Evolutionary conservation across 805 yeast genomes (phyloP).

Genomic region (Middelhovenomyces tepae): DNA sequence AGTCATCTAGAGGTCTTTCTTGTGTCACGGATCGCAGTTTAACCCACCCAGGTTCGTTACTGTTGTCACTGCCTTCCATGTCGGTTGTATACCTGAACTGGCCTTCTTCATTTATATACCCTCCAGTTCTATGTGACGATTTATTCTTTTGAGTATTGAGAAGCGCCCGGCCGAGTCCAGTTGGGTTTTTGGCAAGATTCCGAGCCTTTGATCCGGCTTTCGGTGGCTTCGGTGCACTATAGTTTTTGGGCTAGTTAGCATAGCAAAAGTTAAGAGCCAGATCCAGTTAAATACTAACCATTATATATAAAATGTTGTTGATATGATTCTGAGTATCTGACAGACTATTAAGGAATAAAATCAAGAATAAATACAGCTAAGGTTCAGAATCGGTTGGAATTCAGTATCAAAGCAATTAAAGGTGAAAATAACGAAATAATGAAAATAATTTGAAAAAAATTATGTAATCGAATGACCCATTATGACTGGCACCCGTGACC

Average conservation of each 20-base stretch:
- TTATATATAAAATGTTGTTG: no score
- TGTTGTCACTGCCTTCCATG: slow-evolving; percentile 52
- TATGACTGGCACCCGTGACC: no score
- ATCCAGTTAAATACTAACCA: no score
- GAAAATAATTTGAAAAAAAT: no score
- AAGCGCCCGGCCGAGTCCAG: slow-evolving; percentile 80
- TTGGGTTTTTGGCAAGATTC: slow-evolving; percentile 40
- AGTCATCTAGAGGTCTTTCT: slow-evolving; percentile 88
- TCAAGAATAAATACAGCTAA: no score
- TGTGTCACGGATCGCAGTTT: slow-evolving; percentile 90
- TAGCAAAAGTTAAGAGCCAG: neutral
- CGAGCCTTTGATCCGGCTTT: slow-evolving; percentile 82
- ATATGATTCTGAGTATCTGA: no score
- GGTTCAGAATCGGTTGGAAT: no score
- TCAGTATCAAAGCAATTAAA: no score
- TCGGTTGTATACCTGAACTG: slow-evolving; percentile 75
- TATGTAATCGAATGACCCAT: no score
- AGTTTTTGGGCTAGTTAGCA: neutral
- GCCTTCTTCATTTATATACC: slow-evolving; percentile 53
- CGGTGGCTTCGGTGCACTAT: slow-evolving; percentile 74
- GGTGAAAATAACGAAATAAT: no score
- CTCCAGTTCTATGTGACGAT: slow-evolving; percentile 10
- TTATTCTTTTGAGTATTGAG: slow-evolving; percentile 52
- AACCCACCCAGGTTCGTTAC: slow-evolving; percentile 81
- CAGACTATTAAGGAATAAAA: no score